A percentile compares a stretch with the other conserved stretches of the same genome.
These are phyloP conservation scores for Capsicum baccatum DNA, from an alignment of 257 asterid species.

Conservation along the genomic window DNA sequence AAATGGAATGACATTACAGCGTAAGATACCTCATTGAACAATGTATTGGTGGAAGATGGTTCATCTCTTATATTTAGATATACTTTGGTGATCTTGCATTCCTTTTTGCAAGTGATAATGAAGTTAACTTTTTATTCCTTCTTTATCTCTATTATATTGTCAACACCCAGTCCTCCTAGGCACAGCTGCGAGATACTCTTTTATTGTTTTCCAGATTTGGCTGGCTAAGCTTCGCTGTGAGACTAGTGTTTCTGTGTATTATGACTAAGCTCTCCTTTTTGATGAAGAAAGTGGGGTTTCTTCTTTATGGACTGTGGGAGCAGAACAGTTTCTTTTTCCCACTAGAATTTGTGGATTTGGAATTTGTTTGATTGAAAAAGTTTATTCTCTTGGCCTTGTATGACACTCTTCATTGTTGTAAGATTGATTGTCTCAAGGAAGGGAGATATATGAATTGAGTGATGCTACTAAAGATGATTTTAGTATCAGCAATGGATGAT, in stretches of 20 bases:
- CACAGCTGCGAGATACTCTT: neutral
- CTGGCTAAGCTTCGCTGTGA: conserved; percentile 17
- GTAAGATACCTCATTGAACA: conserved; percentile 45
- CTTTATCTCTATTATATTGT: neutral
- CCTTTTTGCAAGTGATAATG: conserved; percentile 5
- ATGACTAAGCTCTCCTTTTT: conserved; percentile 18
- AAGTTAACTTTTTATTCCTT: conserved; percentile 6
- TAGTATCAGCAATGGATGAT: neutral
- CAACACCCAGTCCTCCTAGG: neutral
- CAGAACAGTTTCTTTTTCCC: neutral
- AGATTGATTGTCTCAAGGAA: neutral
- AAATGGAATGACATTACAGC: conserved; percentile 53
- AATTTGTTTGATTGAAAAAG: neutral
- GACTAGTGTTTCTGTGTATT: conserved; percentile 5
- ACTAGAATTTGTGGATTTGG: conserved; percentile 14
- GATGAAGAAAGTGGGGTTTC: conserved; percentile 5
- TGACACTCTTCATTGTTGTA: neutral
- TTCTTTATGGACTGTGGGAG: conserved; percentile 7
- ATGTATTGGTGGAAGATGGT: conserved; percentile 28
- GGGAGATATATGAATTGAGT: conserved; percentile 5
- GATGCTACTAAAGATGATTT: conserved; percentile 8
- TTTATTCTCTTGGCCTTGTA: conserved; percentile 21
- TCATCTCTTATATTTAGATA: conserved; percentile 7
- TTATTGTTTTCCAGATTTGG: neutral
- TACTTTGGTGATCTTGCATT: conserved; percentile 16